phyloP scores from a whole-genome alignment of 1,284 basidiomycete genomes.

The Sanghuangporus sanghuang region DNA sequence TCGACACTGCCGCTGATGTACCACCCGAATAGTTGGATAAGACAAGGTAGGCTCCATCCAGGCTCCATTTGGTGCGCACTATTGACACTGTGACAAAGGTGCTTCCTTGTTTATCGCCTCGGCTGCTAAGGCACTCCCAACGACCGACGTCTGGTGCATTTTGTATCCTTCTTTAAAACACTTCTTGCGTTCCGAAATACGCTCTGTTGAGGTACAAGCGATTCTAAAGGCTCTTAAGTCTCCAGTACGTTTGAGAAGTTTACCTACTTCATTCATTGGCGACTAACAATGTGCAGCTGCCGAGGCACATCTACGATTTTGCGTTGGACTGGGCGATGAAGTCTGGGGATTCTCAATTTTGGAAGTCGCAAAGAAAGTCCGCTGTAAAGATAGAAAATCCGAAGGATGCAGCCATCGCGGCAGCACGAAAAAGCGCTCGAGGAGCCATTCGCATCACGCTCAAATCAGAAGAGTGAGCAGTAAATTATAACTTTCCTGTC shows the following conservation, averaged over 20 bases:
- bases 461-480: slow-evolving; percentile 72
- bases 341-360: slow-evolving; percentile 69
- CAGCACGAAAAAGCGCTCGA: slow-evolving; percentile 45
- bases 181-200: slow-evolving; percentile 84
- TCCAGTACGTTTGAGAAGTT: slow-evolving; percentile 50
- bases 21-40: slow-evolving; percentile 96
- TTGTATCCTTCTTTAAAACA: slow-evolving; percentile 88
- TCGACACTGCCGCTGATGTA: slow-evolving; percentile 85
- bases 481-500: slow-evolving; percentile 8
- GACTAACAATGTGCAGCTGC: slow-evolving; percentile 43
- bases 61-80: neutral
- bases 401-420: slow-evolving; percentile 58
- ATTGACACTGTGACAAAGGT: slow-evolving; percentile 39
- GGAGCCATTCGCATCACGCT: slow-evolving; percentile 38
- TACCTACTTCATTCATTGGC: slow-evolving; percentile 10
- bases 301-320: slow-evolving; percentile 79
- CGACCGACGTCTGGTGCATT: slow-evolving; percentile 94
- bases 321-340: slow-evolving; percentile 87
- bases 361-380: slow-evolving; percentile 52
- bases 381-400: slow-evolving; percentile 56
- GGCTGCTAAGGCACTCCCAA: slow-evolving; percentile 71
- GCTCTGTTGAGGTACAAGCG: slow-evolving; percentile 66
- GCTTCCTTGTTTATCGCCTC: slow-evolving; percentile 85
- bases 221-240: slow-evolving; percentile 72
- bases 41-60: slow-evolving; percentile 58